Conservation (phyloP, 441 rosid species). For the Bocquillonia castaneifolia region DNA sequence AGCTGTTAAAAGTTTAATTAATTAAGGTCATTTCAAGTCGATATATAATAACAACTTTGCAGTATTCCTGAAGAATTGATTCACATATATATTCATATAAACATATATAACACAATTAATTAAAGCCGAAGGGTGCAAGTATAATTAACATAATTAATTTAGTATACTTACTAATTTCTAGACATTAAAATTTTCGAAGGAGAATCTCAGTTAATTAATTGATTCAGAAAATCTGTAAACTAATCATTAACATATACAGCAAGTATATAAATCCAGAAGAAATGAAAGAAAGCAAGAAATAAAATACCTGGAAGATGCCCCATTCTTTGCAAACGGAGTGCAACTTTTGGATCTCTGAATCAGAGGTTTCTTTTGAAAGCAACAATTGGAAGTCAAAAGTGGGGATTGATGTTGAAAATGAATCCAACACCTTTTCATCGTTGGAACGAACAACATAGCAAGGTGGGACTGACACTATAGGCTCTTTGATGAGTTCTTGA, state of each 20-base stretch:
- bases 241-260: too few species aligned
- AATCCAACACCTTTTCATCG: constrained; percentile 2
- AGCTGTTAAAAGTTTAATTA: constrained; percentile 20
- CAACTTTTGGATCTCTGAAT: constrained; percentile 35
- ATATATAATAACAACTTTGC: too few species aligned
- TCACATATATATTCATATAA: not conserved
- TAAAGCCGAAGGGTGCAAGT: not conserved
- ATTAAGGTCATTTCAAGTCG: too few species aligned
- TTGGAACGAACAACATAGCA: constrained; percentile 3
- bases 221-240: too few species aligned
- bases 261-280: too few species aligned
- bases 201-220: too few species aligned
- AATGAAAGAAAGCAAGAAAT: not conserved
- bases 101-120: too few species aligned
- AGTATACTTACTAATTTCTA: too few species aligned
- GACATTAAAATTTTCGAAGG: too few species aligned
- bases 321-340: constrained; percentile 41
- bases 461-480: constrained; percentile 14
- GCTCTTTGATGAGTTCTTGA: constrained; percentile 28
- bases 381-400: constrained; percentile 22
- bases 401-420: constrained; percentile 12
- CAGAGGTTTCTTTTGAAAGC: constrained; percentile 14
- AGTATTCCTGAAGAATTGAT: not conserved
- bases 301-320: constrained; percentile 49
- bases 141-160: too few species aligned